phyloP scores from a whole-genome alignment of 2,329 filamentous ascomycete species.

The Penicillium sp. region DNA sequence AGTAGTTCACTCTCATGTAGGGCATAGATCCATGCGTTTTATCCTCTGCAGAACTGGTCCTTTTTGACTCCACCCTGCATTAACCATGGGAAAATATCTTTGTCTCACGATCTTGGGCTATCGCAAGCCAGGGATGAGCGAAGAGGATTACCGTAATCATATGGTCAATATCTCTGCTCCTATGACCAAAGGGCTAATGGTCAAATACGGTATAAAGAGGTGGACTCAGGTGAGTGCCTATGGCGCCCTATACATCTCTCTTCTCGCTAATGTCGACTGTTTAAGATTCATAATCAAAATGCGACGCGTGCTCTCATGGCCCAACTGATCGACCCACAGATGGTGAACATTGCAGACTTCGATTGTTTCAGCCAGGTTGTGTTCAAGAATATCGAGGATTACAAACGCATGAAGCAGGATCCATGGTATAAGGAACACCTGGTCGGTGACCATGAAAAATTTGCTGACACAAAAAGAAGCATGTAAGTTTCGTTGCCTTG shows the following conservation, averaged over 20 bases:
- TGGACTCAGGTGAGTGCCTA: conserved; percentile 47
- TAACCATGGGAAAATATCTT: conserved; percentile 24
- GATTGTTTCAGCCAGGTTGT: conserved; percentile 57
- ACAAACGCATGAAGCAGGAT: conserved; percentile 55
- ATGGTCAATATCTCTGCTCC: conserved; percentile 55
- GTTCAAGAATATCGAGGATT: conserved; percentile 52
- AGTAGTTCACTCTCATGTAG: too few species aligned
- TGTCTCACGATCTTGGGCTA: conserved; percentile 57
- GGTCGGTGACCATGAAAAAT: conserved; percentile 53
- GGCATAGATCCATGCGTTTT: too few species aligned
- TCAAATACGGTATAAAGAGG: conserved; percentile 53
- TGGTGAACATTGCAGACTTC: not conserved
- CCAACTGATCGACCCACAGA: not conserved
- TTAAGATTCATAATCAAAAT: not conserved
- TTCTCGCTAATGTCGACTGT: not conserved
- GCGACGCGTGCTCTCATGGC: not conserved
- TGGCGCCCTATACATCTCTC: too few species aligned
- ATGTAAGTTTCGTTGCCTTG: not conserved
- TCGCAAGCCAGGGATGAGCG: conserved; percentile 52
- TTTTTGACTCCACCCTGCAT: too few species aligned
- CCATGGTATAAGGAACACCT: conserved; percentile 54
- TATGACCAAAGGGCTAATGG: conserved; percentile 54
- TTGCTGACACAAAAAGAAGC: conserved; percentile 54
- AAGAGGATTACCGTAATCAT: conserved; percentile 53
- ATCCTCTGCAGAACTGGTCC: too few species aligned